Percentiles rank a stretch among this genome's conserved stretches.
Evolutionary conservation across 164 flowering plant species (phyloP).

Genomic region (Echeveria elegans): DNA sequence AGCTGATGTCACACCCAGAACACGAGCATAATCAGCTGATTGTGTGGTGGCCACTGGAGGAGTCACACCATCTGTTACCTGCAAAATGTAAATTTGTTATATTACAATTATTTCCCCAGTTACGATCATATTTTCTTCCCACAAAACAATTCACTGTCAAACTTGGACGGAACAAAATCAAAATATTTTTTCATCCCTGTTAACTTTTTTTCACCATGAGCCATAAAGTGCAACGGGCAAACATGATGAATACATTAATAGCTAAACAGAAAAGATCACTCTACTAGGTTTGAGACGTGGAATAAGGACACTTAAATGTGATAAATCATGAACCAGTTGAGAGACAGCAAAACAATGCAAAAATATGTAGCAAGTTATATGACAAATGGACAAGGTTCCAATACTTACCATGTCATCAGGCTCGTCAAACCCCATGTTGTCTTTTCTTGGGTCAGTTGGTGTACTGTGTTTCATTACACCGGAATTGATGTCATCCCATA

Average conservation of each 20-base stretch:
- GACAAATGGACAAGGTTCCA: background rate
- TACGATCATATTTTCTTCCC: too few species aligned
- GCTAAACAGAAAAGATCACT: too few species aligned
- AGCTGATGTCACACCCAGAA: slow-evolving; percentile 22
- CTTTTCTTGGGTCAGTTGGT: background rate
- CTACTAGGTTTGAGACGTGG: too few species aligned
- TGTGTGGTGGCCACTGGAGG: slow-evolving; percentile 22
- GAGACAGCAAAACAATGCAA: background rate
- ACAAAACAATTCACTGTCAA: too few species aligned
- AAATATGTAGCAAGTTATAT: background rate
- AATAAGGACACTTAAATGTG: background rate
- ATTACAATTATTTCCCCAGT: too few species aligned
- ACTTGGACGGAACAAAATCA: too few species aligned
- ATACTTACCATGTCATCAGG: background rate
- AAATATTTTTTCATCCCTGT: too few species aligned
- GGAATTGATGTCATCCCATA: slow-evolving; percentile 2
- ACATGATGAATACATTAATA: too few species aligned
- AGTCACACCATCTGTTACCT: slow-evolving; percentile 24
- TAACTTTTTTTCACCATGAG: too few species aligned
- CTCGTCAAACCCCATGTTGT: background rate
- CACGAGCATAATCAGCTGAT: slow-evolving; percentile 26
- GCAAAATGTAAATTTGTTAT: too few species aligned
- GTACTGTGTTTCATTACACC: background rate
- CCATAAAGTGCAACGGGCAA: too few species aligned
- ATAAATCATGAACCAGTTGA: background rate